Percentiles rank a stretch among this genome's conserved stretches.
Conservation (phyloP, 768 basidiomycete species). For the Daedaleopsis sinensis region DNA sequence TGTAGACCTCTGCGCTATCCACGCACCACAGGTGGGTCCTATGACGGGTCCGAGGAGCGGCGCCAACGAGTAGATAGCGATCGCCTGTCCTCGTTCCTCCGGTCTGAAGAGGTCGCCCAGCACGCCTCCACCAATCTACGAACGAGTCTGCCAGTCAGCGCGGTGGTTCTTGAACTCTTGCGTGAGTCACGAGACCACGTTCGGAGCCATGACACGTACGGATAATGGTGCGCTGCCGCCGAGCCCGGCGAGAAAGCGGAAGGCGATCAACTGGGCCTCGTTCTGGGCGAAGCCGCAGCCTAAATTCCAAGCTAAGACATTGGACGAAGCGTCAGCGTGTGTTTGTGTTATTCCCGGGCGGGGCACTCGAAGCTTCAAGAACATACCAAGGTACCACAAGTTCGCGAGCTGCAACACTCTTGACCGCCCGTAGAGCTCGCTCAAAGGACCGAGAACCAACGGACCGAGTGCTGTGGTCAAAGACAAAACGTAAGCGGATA, state of each 20-base stretch:
- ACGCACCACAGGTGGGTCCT: constrained; percentile 65
- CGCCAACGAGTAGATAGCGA: constrained; percentile 65
- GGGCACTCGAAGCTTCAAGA: neutral
- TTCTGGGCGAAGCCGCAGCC: constrained; percentile 35
- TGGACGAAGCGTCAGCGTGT: neutral
- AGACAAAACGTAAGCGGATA: too few relatives aligned
- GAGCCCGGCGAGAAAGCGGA: constrained; percentile 42
- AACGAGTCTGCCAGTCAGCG: neutral
- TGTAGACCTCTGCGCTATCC: constrained; percentile 61
- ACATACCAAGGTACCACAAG: constrained; percentile 60
- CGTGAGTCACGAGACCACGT: neutral
- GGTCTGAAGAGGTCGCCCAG: constrained; percentile 62
- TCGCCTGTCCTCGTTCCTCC: constrained; percentile 65
- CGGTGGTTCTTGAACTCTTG: too few relatives aligned
- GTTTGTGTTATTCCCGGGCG: too few relatives aligned
- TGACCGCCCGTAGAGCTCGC: constrained; percentile 70
- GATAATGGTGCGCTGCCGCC: constrained; percentile 43
- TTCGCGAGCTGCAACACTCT: constrained; percentile 63
- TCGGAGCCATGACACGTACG: constrained; percentile 16
- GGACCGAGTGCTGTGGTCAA: constrained; percentile 47
- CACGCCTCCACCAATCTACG: constrained; percentile 65
- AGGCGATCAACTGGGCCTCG: constrained; percentile 38
- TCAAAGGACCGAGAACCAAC: constrained; percentile 56
- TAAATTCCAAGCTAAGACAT: constrained; percentile 53
- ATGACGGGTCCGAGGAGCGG: constrained; percentile 68